Percentiles rank a stretch among this genome's conserved stretches.
These are phyloP conservation scores for Diaporthe vaccinii DNA, from an alignment of 2,329 filamentous ascomycete species.

Conservation along the genomic window DNA sequence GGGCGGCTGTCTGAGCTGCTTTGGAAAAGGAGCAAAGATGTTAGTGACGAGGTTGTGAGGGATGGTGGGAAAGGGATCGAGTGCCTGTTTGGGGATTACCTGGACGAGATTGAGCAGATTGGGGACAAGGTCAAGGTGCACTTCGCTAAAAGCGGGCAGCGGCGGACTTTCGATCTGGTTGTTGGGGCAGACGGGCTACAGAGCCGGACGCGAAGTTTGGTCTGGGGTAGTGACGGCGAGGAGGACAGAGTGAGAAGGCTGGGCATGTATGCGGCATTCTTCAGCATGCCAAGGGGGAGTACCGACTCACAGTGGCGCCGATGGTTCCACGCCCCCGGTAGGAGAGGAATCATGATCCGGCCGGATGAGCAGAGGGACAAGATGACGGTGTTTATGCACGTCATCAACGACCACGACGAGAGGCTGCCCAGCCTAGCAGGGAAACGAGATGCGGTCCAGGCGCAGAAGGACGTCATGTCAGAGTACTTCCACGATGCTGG, in stretches of 20 bases:
- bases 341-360: constrained; percentile 55
- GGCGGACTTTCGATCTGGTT: constrained; percentile 62
- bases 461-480: constrained; percentile 55
- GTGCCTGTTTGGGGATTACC: constrained; percentile 48
- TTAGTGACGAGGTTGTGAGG: constrained; percentile 35
- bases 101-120: constrained; percentile 36
- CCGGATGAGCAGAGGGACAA: constrained; percentile 47
- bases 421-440: constrained; percentile 42
- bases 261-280: constrained; percentile 55
- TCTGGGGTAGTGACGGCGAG: constrained; percentile 49
- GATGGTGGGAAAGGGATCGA: constrained; percentile 46
- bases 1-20: constrained; percentile 53
- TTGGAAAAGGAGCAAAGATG: constrained; percentile 34
- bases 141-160: constrained; percentile 59
- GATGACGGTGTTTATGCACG: constrained; percentile 36
- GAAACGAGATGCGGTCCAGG: constrained; percentile 44
- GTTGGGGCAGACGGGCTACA: constrained; percentile 69
- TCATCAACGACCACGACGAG: constrained; percentile 45
- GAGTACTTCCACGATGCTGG: constrained; percentile 59
- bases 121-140: constrained; percentile 49
- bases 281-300: constrained; percentile 52
- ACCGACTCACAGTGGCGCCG: constrained; percentile 50
- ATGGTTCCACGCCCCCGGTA: constrained; percentile 52
- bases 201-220: constrained; percentile 60
- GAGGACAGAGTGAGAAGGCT: constrained; percentile 48